Evolutionary conservation across 1,139 yeast genomes (phyloP), one percentile per base, ranked within the genome.

Genomic region (Taphrina flavorubra): DNA sequence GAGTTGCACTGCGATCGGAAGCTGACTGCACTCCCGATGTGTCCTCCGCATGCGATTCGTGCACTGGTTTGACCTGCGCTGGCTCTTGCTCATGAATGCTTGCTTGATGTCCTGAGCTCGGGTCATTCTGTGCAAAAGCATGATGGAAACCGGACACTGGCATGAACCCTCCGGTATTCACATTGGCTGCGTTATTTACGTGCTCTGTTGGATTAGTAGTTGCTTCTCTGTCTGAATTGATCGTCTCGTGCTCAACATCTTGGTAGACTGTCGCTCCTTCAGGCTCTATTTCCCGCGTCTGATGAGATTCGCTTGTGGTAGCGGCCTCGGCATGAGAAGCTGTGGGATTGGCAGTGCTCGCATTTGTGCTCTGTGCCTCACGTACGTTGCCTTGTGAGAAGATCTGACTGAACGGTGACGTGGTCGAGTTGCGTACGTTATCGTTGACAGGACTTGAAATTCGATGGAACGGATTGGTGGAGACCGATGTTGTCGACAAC

Each of bases 401-500:
- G 20, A 44, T 44, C 16, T 62, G 59, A 39, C 25, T 42, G 49
- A 63, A 57, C 6, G 61, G 67, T 7, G 67, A 56, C 16, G 34
- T 14, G 20, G 44, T 36, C 14, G 59, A 40, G 1, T 39, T 14
- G 13, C 46, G 40, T 39, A n/a, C 25, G 25, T 31, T n/a, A 13
- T 44, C 37, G 40, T 20, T n/a, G 31, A 20, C n/a, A 16, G 69
- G 68, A 39, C 65, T 18, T 8, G 61, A 13, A 20, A 61, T 47
- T 10, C 65, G 58, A 42, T 62, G 69, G 67, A 71, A 71, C 16
- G 73, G 73, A 39, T 71, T 71, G 46, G 69, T 60, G 25, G 65
- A 34, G 20, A 47, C 55, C 13, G 66, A 40, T 8, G 60, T 49
- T 20, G 55, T 36, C 7, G 57, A 39, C 14, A 47, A 58, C 25